phyloP scores from a whole-genome alignment of 495 filamentous ascomycete genomes.

The Aspergillus cavernicola region DNA sequence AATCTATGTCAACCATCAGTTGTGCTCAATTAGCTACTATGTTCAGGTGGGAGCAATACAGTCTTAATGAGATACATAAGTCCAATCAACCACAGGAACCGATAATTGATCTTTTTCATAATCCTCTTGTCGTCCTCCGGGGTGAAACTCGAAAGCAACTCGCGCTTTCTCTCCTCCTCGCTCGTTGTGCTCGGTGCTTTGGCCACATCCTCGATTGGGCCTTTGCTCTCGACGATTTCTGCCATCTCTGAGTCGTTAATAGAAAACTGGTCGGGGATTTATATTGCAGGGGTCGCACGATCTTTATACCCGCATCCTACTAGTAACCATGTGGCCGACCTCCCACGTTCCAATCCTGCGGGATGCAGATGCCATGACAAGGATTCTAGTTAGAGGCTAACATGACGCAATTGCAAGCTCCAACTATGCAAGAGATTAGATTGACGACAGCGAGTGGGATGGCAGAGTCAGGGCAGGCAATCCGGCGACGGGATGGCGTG shows the following conservation, averaged over 20 bases:
- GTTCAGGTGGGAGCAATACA: no score
- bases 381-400: not conserved
- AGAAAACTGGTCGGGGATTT: no score
- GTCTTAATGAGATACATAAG: no score
- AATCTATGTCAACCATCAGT: no score
- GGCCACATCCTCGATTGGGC: not conserved
- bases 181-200: not conserved
- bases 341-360: no score
- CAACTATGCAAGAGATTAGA: conserved; percentile 2
- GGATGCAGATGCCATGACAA: not conserved
- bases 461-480: no score
- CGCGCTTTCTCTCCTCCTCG: conserved; percentile 2
- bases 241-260: not conserved
- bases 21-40: no score
- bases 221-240: not conserved
- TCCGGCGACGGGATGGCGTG: no score
- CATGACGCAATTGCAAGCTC: conserved; percentile 5
- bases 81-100: conserved; percentile 28
- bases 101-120: conserved; percentile 27
- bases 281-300: not conserved
- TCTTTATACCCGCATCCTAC: not conserved
- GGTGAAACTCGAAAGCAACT: conserved; percentile 19
- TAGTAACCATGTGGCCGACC: not conserved
- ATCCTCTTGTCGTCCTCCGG: conserved; percentile 30
- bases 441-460: not conserved